Conservation (phyloP, 768 basidiomycete genomes). For the Boletales sp. region DNA sequence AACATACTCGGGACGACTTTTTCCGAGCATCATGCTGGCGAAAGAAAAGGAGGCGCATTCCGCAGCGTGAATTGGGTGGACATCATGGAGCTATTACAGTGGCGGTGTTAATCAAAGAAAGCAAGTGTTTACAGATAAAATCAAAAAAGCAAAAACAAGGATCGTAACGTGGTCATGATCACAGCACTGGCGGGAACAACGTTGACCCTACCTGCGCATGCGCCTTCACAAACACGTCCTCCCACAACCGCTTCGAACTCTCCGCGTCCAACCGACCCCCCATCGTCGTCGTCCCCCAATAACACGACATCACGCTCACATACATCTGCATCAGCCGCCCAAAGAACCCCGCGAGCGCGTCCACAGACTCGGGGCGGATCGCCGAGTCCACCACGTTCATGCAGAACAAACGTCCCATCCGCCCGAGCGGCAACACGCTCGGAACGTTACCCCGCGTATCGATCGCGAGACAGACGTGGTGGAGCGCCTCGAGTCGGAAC, state of each 20-base stretch:
- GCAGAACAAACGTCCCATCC: background rate
- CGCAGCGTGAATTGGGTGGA: too few species aligned
- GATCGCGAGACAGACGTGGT: slow-evolving; percentile 1
- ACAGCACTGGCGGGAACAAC: background rate
- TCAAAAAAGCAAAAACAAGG: too few species aligned
- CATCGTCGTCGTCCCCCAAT: slow-evolving; percentile 12
- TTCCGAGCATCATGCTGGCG: slow-evolving; percentile 41
- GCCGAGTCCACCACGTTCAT: slow-evolving; percentile 17
- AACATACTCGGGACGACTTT: slow-evolving; percentile 47
- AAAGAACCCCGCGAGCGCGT: slow-evolving; percentile 17
- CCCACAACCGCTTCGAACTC: slow-evolving; percentile 12
- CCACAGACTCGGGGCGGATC: slow-evolving; percentile 14
- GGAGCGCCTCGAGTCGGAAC: background rate
- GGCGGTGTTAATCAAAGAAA: too few species aligned
- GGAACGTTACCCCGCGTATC: slow-evolving; percentile 7
- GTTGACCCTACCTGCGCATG: background rate
- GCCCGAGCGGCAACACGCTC: too few species aligned
- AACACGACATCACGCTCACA: background rate
- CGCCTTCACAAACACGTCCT: slow-evolving; percentile 19
- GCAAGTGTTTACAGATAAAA: too few species aligned
- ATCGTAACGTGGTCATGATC: too few species aligned
- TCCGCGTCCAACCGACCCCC: slow-evolving; percentile 11
- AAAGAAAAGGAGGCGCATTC: too few species aligned
- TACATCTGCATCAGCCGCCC: slow-evolving; percentile 8
- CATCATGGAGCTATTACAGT: too few species aligned